These are phyloP conservation scores for Penicillium hordei DNA, from an alignment of 2,329 filamentous ascomycete genomes.

Conservation along the genomic window DNA sequence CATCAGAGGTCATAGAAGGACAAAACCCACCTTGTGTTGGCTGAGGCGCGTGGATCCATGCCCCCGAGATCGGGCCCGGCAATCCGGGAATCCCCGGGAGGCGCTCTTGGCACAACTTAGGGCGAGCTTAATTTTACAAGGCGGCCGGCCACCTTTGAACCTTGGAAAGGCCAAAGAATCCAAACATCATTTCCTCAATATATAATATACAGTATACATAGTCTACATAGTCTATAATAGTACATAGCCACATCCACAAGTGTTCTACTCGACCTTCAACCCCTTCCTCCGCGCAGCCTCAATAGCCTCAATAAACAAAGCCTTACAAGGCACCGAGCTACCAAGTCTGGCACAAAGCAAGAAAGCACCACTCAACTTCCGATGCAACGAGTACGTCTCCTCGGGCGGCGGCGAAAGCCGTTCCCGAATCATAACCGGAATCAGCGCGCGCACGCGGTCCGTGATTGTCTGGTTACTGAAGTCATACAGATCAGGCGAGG, in stretches of 20 bases:
- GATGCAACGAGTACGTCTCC: constrained; percentile 93
- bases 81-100: neutral
- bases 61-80: too few relatives aligned
- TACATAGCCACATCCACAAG: neutral
- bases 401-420: constrained; percentile 87
- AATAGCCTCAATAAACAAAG: constrained; percentile 62
- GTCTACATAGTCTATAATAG: constrained; percentile 3
- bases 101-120: neutral
- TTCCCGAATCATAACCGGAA: constrained; percentile 91
- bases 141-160: neutral
- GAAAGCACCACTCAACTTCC: constrained; percentile 94
- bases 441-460: constrained; percentile 81
- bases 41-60: neutral
- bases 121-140: neutral
- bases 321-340: constrained; percentile 76
- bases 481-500: constrained; percentile 81
- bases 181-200: neutral
- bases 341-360: constrained; percentile 83
- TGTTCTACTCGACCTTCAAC: constrained; percentile 6
- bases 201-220: constrained; percentile 1
- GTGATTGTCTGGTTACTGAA: constrained; percentile 95
- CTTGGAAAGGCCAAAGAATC: neutral
- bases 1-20: neutral
- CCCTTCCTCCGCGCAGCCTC: constrained; percentile 28
- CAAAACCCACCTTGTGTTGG: neutral